Evolutionary conservation across 2,329 filamentous ascomycete genomes (phyloP), one percentile per base, ranked within the genome.

Genomic region (Juglanconis juglandina): DNA sequence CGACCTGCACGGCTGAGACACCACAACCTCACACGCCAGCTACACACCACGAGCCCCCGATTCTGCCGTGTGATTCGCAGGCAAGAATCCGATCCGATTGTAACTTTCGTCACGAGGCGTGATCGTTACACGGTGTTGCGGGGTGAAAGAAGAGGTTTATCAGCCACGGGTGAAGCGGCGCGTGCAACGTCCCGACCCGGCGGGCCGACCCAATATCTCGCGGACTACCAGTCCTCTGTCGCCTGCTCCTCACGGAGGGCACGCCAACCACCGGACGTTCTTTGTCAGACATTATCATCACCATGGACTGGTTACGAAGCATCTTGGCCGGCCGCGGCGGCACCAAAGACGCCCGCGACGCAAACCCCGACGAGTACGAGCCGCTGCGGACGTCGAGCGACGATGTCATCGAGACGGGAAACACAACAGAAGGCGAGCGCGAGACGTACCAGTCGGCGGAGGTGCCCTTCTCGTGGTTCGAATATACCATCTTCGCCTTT

Each of bases 401-500:
- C 42, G 65, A 66, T 59, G 52, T n/a, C 9, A 33, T 35, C 6
- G 61, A 63, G 24, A 17, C 3, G 2, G 54, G 46, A 0, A 32
- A 52, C 47, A 68, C 70, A 3, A 59, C 62, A 5, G 67, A 70
- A 59, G 65, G 56, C 44, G 62, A 69, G 24, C 73, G 74, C 17
- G 70, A 67, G 24, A 41, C 37, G 32, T 30, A 57, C 41, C 69
- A 76, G 44, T 35, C 46, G 13, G 69, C 77, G 14, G 76, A 78
- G 41, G 69, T 76, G 39, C 79, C 80, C 17, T 96, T 96, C 77
- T 96, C 92, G 64, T 92, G 90, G 87, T 70, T 91, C 41, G 91
- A 96, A 72, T 99, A 98, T 75, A 78, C 76, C 67, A 88, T 96
- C 70, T 98, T 98, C 74, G 79, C 89, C 59, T 77, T 96, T 54